These are phyloP conservation scores for Hordeum vulgare DNA, from an alignment of 176 grass and related monocot genomes.

Conservation along the genomic window DNA sequence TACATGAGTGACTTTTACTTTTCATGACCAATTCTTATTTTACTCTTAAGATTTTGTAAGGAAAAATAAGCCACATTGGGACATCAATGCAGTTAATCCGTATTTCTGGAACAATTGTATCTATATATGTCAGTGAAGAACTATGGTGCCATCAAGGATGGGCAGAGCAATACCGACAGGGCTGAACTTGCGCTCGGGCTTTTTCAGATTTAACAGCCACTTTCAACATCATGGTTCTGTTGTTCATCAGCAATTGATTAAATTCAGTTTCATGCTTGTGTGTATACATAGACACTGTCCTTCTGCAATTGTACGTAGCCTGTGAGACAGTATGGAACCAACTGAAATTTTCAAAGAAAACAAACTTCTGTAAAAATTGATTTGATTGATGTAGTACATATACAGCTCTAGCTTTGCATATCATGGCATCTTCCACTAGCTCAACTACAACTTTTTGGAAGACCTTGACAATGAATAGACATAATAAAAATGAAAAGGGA, in stretches of 20 bases:
- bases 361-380: background rate
- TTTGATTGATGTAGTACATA: background rate
- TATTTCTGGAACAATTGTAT: background rate
- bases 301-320: background rate
- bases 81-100: no score
- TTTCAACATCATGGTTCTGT: background rate
- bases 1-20: no score
- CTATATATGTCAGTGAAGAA: background rate
- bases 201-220: background rate
- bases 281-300: background rate
- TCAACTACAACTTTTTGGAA: background rate
- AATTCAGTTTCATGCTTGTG: background rate
- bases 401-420: slow-evolving; percentile 8
- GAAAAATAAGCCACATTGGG: no score
- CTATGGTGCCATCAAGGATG: background rate
- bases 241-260: background rate
- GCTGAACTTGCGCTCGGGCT: no score
- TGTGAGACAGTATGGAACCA: background rate
- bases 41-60: no score
- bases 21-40: no score
- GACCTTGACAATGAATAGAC: background rate
- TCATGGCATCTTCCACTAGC: slow-evolving; percentile 23
- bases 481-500: background rate
- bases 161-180: background rate
- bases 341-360: background rate